Percentiles rank a stretch among this genome's conserved stretches.
These are phyloP conservation scores for Boletus bicolor DNA, from an alignment of 768 basidiomycete species.

Conservation along the genomic window DNA sequence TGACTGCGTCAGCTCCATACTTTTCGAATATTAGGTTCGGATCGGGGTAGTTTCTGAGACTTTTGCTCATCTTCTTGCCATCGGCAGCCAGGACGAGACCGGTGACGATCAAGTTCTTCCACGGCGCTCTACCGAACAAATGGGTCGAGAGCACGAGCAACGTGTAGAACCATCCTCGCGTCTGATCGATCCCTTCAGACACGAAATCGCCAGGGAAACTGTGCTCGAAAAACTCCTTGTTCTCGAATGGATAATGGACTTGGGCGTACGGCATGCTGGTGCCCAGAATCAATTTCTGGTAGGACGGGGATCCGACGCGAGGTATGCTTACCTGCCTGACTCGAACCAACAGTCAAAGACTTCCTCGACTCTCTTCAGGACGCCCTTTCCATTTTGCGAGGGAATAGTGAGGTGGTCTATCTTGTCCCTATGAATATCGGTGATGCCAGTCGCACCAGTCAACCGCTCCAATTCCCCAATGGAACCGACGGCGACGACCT, in stretches of 20 bases:
- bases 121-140: constrained; percentile 88
- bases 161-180: constrained; percentile 99
- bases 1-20: constrained; percentile 94
- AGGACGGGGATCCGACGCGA: neutral
- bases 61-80: constrained; percentile 99
- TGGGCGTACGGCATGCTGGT: constrained; percentile 97
- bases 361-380: constrained; percentile 87
- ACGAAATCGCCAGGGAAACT: constrained; percentile 96
- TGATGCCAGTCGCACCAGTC: constrained; percentile 81
- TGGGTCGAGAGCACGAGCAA: constrained; percentile 94
- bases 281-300: neutral
- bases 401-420: constrained; percentile 98
- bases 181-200: constrained; percentile 98
- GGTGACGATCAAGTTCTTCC: constrained; percentile 97
- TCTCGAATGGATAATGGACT: constrained; percentile 97
- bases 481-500: constrained; percentile 86
- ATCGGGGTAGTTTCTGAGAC: constrained; percentile 94
- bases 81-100: constrained; percentile 95
- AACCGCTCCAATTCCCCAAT: constrained; percentile 83
- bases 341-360: constrained; percentile 99
- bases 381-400: constrained; percentile 82
- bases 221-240: constrained; percentile 79
- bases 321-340: constrained; percentile 77
- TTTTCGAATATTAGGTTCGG: constrained; percentile 85
- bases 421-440: constrained; percentile 88